A percentile compares a stretch with the other conserved stretches of the same genome.
Evolutionary conservation across 345 rosid genomes (phyloP).

Genomic region (Schrenkiella parvula): DNA sequence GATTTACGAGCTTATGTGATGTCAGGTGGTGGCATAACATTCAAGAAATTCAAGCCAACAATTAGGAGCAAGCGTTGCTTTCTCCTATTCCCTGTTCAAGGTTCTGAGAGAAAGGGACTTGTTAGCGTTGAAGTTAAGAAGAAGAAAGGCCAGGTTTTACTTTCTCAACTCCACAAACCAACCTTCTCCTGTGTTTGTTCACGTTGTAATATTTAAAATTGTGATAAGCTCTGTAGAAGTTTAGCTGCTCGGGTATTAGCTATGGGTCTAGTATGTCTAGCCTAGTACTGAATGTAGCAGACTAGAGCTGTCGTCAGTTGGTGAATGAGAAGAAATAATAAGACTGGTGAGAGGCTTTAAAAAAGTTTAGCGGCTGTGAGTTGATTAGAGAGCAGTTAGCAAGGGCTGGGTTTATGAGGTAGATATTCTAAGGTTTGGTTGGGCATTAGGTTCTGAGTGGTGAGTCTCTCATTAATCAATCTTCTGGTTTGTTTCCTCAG

Average conservation of each 20-base stretch:
- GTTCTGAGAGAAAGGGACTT: constrained; percentile 85
- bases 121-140: constrained; percentile 91
- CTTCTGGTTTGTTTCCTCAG: constrained; percentile 44
- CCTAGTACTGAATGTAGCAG: neutral
- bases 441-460: neutral
- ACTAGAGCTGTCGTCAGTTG: neutral
- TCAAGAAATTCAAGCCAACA: constrained; percentile 68
- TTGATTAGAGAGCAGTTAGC: neutral
- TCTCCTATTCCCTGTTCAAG: constrained; percentile 74
- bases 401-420: neutral
- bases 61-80: constrained; percentile 77
- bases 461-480: neutral
- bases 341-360: neutral
- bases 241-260: neutral
- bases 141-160: constrained; percentile 85
- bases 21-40: constrained; percentile 78
- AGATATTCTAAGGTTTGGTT: neutral
- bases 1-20: constrained; percentile 88
- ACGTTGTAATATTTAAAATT: neutral
- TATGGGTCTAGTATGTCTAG: neutral
- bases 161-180: constrained; percentile 6
- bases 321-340: neutral
- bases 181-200: neutral
- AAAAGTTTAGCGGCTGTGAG: neutral
- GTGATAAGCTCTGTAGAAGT: neutral